Evolutionary conservation across 257 asterid species (phyloP).

Genomic region (Solanum gracilifrons): DNA sequence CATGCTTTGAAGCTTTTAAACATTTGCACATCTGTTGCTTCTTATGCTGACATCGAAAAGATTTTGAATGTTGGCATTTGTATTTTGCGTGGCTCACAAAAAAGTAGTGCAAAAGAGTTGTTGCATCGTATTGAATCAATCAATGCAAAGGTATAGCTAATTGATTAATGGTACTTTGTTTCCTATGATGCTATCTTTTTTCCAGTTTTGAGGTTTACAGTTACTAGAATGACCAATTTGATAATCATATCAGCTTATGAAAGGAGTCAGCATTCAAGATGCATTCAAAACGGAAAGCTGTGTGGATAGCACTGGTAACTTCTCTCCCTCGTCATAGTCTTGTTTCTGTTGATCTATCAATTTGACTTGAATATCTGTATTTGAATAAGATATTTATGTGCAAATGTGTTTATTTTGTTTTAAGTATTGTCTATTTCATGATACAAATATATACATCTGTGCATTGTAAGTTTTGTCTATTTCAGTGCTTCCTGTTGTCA

Average conservation of each 20-base stretch:
- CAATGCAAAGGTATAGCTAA: slow-evolving; percentile 47
- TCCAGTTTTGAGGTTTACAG: neutral
- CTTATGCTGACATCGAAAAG: slow-evolving; percentile 33
- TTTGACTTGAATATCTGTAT: neutral
- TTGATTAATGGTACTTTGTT: neutral
- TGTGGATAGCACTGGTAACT: neutral
- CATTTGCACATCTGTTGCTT: slow-evolving; percentile 32
- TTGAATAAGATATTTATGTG: neutral
- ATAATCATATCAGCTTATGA: neutral
- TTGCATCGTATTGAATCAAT: slow-evolving; percentile 34
- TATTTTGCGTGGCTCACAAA: slow-evolving; percentile 42
- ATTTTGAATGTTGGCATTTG: slow-evolving; percentile 35
- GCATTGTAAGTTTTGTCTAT: neutral
- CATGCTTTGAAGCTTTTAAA: slow-evolving; percentile 38
- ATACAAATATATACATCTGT: too few relatives aligned
- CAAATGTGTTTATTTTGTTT: neutral
- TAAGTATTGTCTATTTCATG: neutral
- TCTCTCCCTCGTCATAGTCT: neutral
- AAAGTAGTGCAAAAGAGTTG: slow-evolving; percentile 36
- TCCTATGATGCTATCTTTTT: neutral
- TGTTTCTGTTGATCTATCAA: neutral
- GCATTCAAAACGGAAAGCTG: neutral
- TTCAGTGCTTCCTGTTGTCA: neutral
- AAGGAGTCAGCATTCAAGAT: neutral
- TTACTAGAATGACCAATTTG: neutral